Conservation (phyloP, 805 yeast species). For the Blastobotrys muscicola region DNA sequence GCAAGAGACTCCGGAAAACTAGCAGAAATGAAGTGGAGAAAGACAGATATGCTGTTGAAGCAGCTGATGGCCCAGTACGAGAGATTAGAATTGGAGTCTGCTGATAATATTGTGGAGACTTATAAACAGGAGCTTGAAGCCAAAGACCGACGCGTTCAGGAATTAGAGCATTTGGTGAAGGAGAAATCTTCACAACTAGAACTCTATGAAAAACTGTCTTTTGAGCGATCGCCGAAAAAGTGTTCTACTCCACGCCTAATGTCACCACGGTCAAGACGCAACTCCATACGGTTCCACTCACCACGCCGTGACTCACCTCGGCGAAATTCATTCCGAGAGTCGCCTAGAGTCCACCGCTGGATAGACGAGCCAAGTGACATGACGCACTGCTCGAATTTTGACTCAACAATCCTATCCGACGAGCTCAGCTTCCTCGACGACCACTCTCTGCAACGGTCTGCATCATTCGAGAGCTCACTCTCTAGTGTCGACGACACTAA, state of each 20-base stretch:
- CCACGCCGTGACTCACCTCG: too few relatives aligned
- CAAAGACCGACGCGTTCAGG: neutral
- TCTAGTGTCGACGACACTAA: too few relatives aligned
- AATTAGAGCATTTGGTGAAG: neutral
- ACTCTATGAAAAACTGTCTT: neutral
- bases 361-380: too few relatives aligned
- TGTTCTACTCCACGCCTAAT: neutral
- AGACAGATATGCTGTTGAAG: conserved; percentile 11
- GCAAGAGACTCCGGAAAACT: conserved; percentile 7
- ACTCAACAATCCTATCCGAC: too few relatives aligned
- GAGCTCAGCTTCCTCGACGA: too few relatives aligned
- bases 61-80: conserved; percentile 12
- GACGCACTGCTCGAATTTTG: conserved; percentile 6
- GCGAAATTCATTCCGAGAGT: too few relatives aligned
- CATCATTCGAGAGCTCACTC: too few relatives aligned
- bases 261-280: neutral
- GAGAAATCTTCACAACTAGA: neutral
- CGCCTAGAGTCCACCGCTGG: too few relatives aligned
- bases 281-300: too few relatives aligned
- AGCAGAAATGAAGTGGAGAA: conserved; percentile 13
- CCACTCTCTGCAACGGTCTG: too few relatives aligned
- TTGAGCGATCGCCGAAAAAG: neutral
- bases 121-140: neutral
- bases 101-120: neutral
- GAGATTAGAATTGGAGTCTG: conserved; percentile 7